Conservation (phyloP, 345 rosid species). For the Murraya paniculata region DNA sequence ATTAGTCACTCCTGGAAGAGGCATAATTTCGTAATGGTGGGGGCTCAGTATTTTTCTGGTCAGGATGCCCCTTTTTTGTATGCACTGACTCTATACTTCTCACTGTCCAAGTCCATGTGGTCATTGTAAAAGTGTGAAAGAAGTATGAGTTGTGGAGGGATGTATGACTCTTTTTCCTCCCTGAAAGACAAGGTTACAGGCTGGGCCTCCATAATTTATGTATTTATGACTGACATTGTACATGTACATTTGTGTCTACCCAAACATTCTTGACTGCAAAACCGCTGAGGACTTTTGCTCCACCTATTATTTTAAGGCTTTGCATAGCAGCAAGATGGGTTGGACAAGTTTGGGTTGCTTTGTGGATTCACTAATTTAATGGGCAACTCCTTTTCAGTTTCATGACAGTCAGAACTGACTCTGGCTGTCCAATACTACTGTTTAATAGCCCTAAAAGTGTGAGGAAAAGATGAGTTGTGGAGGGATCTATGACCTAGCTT, state of each 20-base stretch:
- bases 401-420: background rate
- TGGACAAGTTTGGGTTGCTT: background rate
- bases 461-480: constrained; percentile 6
- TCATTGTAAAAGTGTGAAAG: background rate
- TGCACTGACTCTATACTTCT: background rate
- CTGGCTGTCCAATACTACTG: background rate
- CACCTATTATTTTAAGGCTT: constrained; percentile 33
- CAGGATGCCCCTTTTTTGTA: background rate
- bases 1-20: background rate
- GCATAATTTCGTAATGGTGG: constrained; percentile 3
- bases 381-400: background rate
- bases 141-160: constrained; percentile 2
- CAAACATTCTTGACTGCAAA: background rate
- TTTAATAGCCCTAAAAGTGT: background rate
- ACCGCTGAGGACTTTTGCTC: background rate
- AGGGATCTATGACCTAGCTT: background rate
- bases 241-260: background rate
- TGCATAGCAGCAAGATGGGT: background rate
- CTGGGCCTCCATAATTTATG: background rate
- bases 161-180: background rate
- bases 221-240: background rate
- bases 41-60: background rate
- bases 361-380: background rate
- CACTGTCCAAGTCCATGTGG: background rate
- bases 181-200: background rate